Base-by-base conservation (phyloP, 2,329 filamentous ascomycete species). In the Penicillium sclerotigenum region DNA sequence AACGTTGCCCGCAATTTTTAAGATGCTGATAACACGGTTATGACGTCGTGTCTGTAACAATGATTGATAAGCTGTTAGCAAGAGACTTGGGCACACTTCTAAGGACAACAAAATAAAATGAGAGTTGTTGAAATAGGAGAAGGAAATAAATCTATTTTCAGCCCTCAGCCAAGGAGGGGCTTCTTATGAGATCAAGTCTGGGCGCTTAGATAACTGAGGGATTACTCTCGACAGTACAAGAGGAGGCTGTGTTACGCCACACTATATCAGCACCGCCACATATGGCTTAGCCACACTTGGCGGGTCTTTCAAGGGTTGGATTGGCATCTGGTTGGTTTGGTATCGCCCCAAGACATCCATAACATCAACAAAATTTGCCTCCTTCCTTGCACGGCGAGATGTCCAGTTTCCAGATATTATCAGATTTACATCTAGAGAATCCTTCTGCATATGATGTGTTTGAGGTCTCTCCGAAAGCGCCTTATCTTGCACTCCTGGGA, bases 401-500 rank as follows among this genome's bases (percentile, higher is more conserved):
- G 65, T 59, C 59, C 29, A 42, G 37, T 31, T 58, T 76, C 50
- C 73, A 84, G 60, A 77, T 85, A 45, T 54, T 85, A n/a, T 84
- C 82, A 0, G 83, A 86, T 66, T 73, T 86, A 4, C 83, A 86
- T 58, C 73, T 86, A 8, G 82, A 86, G 63, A 63, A 66, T 9
- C 75, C 78, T 0, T 71, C 74, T 41, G 70, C 72, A 18, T 86
- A 85, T 65, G 77, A 82, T 59, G 22, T 72, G 24, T 85, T 81
- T 61, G 64, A 79, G 2, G 79, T 84, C 22, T 47, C 63, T 0
- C 77, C 79, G 1, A 72, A 69, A 47, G 79, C 81, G 1, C 79
- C 79, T 0, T 76, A 79, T 55, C 73, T 86, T 2, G 82, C 81
- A 0, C 74, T 86, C 0, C 73, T 85, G 0, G 83, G 83, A 22